These are phyloP conservation scores for Apiospora hydei DNA, from an alignment of 2,329 filamentous ascomycete species.

Conservation along the genomic window DNA sequence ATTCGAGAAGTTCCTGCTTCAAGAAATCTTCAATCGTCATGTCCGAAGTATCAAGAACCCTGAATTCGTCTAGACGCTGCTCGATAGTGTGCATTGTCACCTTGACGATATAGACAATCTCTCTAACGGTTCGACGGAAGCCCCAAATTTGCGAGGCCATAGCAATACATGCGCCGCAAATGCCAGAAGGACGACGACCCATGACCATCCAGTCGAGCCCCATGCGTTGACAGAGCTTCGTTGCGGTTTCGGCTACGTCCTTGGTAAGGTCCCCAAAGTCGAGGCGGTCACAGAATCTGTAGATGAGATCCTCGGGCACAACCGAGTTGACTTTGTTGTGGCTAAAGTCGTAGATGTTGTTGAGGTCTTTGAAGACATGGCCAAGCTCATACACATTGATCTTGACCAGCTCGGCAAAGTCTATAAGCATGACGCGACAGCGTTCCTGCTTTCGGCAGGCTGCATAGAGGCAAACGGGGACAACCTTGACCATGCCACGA, in stretches of 20 bases:
- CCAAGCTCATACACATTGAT: constrained; percentile 94
- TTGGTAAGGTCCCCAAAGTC: constrained; percentile 86
- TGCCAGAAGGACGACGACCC: constrained; percentile 89
- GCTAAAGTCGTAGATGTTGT: constrained; percentile 75
- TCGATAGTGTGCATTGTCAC: constrained; percentile 93
- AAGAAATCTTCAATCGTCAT: constrained; percentile 90
- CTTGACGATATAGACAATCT: constrained; percentile 98
- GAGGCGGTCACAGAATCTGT: constrained; percentile 87
- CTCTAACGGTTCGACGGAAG: constrained; percentile 88
- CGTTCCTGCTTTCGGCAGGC: constrained; percentile 81
- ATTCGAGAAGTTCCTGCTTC: constrained; percentile 74
- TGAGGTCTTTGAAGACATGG: constrained; percentile 84
- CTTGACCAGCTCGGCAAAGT: constrained; percentile 83
- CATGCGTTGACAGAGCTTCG: constrained; percentile 90
- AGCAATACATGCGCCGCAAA: constrained; percentile 93
- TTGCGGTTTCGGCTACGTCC: constrained; percentile 87
- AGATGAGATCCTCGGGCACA: constrained; percentile 88
- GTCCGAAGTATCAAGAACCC: constrained; percentile 80
- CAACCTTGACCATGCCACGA: constrained; percentile 82
- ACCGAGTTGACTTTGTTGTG: constrained; percentile 67
- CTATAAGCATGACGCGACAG: constrained; percentile 92
- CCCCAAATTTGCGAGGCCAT: constrained; percentile 98
- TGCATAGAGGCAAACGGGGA: constrained; percentile 89
- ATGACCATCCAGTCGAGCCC: constrained; percentile 97
- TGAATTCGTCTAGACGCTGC: constrained; percentile 91